Base-by-base conservation (phyloP, 176 grass and related monocot genomes). In the Paspalum notatum region DNA sequence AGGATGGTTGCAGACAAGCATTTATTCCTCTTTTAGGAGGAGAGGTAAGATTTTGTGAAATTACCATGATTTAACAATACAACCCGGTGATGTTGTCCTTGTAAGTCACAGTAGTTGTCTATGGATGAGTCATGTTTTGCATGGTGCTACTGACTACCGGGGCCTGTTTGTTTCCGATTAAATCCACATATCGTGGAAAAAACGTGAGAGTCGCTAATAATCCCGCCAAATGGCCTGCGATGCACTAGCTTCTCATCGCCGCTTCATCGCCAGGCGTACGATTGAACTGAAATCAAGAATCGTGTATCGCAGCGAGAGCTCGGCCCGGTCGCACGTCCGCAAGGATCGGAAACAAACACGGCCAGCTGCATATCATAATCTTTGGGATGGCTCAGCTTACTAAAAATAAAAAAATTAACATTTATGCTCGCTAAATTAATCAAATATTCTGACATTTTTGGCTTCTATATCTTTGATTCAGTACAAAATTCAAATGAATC, bases 1-100 rank as follows among this genome's bases (percentile, higher is more conserved):
- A 94, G 43, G 79, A 88, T 75, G 94, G 91, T 51, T 97, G 94
- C 80, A 78, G 77, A 73, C 94, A 94, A 68, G 94, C 94, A 17
- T 97, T 91, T 79, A 82, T 38, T n/a, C n/a, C n/a, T 72, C 82
- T 93, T 1, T 71, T 97, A 7, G 91, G 94, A 77, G 91, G 91
- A n/a, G 91, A 93, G 94, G 94, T 97, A 75, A 75, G 14, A 15
- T 38, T 74, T 73, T 45, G 61, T 74, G 9, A 27, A 26, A 38
- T 67, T 24, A n/a, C 6, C n/a, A 48, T 60, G 9, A 45, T 71
- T 46, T 74, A 58, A 16, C 48, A 37, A 16, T 57, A 14, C 40
- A 48, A n/a, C 48, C 43, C 61, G 25, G 16, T n/a, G 20, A 25
- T 18, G 9, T 52, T 12, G 44, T 18, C 16, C 39, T 47, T 37